These are phyloP conservation scores for Blepharisma stoltei DNA, from an alignment of 73 alveolate species.

Conservation along the genomic window DNA sequence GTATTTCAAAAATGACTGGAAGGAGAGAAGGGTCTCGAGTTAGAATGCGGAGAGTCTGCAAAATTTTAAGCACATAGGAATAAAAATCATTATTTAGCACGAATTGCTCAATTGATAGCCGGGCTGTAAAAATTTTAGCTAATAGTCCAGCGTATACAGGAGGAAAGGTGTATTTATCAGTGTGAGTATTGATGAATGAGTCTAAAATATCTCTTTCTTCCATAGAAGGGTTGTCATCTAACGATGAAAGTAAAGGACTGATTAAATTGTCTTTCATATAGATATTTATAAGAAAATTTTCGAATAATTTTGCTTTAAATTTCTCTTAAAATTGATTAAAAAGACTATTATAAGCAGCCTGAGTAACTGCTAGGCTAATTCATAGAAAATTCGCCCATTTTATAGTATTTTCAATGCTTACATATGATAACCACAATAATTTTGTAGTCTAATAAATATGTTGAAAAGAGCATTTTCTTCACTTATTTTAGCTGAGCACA, in stretches of 20 bases:
- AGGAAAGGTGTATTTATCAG: constrained; percentile 38
- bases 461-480: neutral
- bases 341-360: too few relatives aligned
- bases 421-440: too few relatives aligned
- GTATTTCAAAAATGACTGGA: constrained; percentile 36
- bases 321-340: too few relatives aligned
- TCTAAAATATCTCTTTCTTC: constrained; percentile 52
- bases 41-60: constrained; percentile 52
- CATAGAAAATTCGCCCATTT: too few relatives aligned
- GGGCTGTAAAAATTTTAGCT: constrained; percentile 34
- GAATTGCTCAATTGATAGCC: constrained; percentile 45
- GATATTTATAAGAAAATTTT: neutral
- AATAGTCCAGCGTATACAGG: constrained; percentile 25
- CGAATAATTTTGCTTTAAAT: too few relatives aligned
- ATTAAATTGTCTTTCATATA: constrained; percentile 18
- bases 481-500: too few relatives aligned
- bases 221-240: constrained; percentile 43
- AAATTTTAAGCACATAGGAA: constrained; percentile 42
- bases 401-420: too few relatives aligned
- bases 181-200: constrained; percentile 46
- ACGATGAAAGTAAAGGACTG: constrained; percentile 37
- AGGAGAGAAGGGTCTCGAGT: constrained; percentile 51
- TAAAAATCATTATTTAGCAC: constrained; percentile 26
- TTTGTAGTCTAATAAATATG: too few relatives aligned
- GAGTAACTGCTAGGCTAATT: too few relatives aligned